Conservation (phyloP, 306 rosid genomes). For the Prunus mongolica region DNA sequence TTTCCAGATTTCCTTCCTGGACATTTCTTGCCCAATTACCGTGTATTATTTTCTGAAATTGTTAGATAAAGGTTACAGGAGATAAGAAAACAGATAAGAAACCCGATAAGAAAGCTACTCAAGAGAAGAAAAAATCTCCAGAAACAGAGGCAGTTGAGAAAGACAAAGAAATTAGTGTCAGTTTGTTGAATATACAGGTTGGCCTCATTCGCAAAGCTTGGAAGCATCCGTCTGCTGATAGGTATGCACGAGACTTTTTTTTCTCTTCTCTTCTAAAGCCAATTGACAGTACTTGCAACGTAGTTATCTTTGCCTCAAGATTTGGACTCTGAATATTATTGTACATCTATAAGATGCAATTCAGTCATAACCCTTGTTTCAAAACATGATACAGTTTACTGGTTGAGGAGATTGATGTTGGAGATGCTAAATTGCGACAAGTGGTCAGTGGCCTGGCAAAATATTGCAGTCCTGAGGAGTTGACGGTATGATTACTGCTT, state of each 20-base stretch:
- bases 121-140: slow-evolving; percentile 54
- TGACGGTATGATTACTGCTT: slow-evolving; percentile 51
- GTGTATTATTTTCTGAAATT: slow-evolving; percentile 14
- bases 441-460: slow-evolving; percentile 97
- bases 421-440: slow-evolving; percentile 81
- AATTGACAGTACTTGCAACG: not conserved
- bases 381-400: slow-evolving; percentile 52
- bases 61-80: slow-evolving; percentile 44
- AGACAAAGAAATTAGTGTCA: slow-evolving; percentile 79
- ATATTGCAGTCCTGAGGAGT: slow-evolving; percentile 71
- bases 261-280: not conserved
- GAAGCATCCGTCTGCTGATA: slow-evolving; percentile 99
- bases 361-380: not conserved
- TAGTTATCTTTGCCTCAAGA: slow-evolving; percentile 1
- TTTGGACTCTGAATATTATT: slow-evolving; percentile 2
- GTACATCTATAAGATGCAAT: not conserved
- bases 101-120: slow-evolving; percentile 36
- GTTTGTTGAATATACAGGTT: slow-evolving; percentile 87
- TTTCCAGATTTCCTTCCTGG: not conserved
- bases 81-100: slow-evolving; percentile 4
- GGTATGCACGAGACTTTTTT: slow-evolving; percentile 41
- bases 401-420: slow-evolving; percentile 94
- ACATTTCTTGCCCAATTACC: slow-evolving; percentile 16
- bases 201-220: slow-evolving; percentile 86
- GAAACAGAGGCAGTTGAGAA: slow-evolving; percentile 48